phyloP scores from a whole-genome alignment of 306 rosid species.

The Sesbania bispinosa region DNA sequence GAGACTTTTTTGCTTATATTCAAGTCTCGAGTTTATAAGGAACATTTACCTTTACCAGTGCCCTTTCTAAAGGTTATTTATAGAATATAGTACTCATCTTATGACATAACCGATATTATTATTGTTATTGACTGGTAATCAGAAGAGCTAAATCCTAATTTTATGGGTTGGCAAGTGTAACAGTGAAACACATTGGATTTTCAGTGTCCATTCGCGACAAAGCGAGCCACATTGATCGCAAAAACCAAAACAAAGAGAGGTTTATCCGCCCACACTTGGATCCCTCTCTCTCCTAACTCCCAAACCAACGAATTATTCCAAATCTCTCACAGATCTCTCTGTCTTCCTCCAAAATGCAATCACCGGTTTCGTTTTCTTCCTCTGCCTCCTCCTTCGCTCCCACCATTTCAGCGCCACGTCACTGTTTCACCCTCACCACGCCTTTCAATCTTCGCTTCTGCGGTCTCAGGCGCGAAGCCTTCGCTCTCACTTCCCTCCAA shows the following conservation, averaged over 20 bases:
- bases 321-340: constrained; percentile 12
- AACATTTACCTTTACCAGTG: too few species aligned
- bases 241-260: not conserved
- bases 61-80: too few species aligned
- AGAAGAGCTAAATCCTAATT: too few species aligned
- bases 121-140: too few species aligned
- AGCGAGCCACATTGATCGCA: too few species aligned
- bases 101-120: too few species aligned
- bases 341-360: constrained; percentile 47
- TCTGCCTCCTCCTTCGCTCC: constrained; percentile 17
- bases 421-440: not conserved
- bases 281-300: constrained; percentile 29
- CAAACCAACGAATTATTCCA: constrained; percentile 39
- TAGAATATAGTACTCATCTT: too few species aligned
- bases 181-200: too few species aligned
- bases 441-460: constrained; percentile 63
- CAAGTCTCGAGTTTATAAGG: too few species aligned
- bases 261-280: constrained; percentile 52
- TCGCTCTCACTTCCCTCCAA: constrained; percentile 44
- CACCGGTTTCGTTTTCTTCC: constrained; percentile 53
- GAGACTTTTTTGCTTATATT: too few species aligned
- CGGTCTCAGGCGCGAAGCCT: constrained; percentile 57
- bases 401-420: constrained; percentile 38
- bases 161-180: too few species aligned
- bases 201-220: too few species aligned